Conservation (phyloP, 2,329 filamentous ascomycete species). For the Diaporthe batatas region DNA sequence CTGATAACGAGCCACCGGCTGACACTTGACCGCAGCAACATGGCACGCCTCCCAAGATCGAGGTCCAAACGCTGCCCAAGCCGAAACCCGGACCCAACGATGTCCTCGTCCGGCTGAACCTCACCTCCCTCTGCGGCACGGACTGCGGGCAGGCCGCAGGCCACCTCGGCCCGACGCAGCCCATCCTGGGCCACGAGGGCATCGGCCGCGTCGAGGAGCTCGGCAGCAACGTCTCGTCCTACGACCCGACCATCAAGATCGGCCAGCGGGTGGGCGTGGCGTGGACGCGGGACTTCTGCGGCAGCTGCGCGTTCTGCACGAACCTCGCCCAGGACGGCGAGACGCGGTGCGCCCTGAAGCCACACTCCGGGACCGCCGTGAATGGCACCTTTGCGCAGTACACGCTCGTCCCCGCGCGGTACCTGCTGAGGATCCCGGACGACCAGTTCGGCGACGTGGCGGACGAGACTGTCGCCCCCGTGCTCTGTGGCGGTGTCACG, state of each 20-base stretch:
- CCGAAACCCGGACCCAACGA: constrained; percentile 49
- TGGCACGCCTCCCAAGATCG: constrained; percentile 41
- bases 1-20: neutral
- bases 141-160: constrained; percentile 55
- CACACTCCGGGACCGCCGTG: constrained; percentile 51
- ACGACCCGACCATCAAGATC: constrained; percentile 46
- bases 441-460: constrained; percentile 47
- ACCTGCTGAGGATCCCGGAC: constrained; percentile 50
- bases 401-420: constrained; percentile 52
- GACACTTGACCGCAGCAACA: constrained; percentile 6
- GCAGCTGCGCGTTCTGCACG: constrained; percentile 50
- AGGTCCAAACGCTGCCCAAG: constrained; percentile 45
- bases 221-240: constrained; percentile 50
- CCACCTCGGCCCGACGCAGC: constrained; percentile 52
- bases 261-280: constrained; percentile 56
- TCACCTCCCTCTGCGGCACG: constrained; percentile 56
- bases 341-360: constrained; percentile 51
- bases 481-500: constrained; percentile 59
- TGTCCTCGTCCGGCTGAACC: constrained; percentile 52
- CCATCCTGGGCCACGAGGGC: constrained; percentile 60
- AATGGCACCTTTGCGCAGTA: constrained; percentile 58
- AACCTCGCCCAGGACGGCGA: constrained; percentile 50
- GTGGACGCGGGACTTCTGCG: constrained; percentile 56
- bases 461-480: constrained; percentile 56
- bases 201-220: constrained; percentile 56